Conservation (phyloP, 202 grass and related monocot genomes). For the Eragrostis tef region DNA sequence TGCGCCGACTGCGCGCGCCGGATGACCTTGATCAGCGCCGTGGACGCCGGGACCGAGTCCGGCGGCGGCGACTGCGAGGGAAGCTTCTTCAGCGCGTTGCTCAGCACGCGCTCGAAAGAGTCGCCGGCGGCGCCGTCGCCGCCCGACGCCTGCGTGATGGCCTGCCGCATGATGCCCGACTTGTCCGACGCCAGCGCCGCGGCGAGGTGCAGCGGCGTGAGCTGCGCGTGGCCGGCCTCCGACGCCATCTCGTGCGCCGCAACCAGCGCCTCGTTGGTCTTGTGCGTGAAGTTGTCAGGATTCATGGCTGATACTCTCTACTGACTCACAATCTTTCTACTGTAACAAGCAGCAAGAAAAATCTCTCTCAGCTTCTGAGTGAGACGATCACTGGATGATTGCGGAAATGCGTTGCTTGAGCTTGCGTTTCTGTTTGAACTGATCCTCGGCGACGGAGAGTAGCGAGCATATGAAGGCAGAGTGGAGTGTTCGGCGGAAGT, state of each 20-base stretch:
- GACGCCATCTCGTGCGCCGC: constrained; percentile 84
- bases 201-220: constrained; percentile 87
- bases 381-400: neutral
- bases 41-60: constrained; percentile 75
- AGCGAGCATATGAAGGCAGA: constrained; percentile 29
- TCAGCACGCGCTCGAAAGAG: constrained; percentile 75
- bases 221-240: constrained; percentile 80
- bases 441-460: neutral
- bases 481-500: constrained; percentile 42
- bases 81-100: constrained; percentile 68
- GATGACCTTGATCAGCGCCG: constrained; percentile 81
- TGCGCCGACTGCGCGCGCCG: constrained; percentile 83
- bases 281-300: constrained; percentile 98
- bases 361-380: neutral
- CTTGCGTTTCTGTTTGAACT: neutral
- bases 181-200: constrained; percentile 60
- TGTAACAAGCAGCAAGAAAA: neutral
- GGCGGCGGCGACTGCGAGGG: constrained; percentile 81
- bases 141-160: constrained; percentile 58
- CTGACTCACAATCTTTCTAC: constrained; percentile 21
- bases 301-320: constrained; percentile 60
- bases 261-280: constrained; percentile 94
- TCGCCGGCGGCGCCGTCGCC: constrained; percentile 46
- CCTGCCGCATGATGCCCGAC: constrained; percentile 63
- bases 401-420: constrained; percentile 18